These are phyloP conservation scores for Sphenostylis stenocarpa DNA, from an alignment of 306 rosid genomes.

Conservation along the genomic window DNA sequence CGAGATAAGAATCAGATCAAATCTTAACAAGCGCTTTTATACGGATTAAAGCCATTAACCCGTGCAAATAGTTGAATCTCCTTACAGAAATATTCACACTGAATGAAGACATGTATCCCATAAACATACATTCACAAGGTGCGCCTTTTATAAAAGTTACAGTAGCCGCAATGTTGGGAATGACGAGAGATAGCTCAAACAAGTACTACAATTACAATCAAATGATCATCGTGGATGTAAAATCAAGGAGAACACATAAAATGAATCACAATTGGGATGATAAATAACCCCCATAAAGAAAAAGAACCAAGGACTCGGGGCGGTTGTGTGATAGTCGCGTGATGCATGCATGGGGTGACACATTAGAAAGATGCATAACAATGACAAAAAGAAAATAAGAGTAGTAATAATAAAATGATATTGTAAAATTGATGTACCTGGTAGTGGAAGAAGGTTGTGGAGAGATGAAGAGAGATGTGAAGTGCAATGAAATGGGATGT, in stretches of 20 bases:
- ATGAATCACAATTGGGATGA: neutral
- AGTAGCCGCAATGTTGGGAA: neutral
- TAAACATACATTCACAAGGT: neutral
- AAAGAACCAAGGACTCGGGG: neutral
- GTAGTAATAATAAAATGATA: neutral
- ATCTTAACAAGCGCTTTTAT: neutral
- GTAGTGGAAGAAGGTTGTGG: neutral
- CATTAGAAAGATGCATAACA: neutral
- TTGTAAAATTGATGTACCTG: slow-evolving; percentile 1
- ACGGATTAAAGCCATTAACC: neutral
- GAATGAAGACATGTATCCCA: neutral
- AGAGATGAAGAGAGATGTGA: neutral
- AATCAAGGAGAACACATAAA: neutral
- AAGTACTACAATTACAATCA: neutral
- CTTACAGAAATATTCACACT: neutral
- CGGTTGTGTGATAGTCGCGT: neutral
- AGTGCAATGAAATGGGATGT: neutral
- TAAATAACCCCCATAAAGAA: neutral
- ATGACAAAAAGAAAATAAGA: neutral
- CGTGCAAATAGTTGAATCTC: neutral
- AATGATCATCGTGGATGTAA: neutral
- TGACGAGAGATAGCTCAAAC: neutral
- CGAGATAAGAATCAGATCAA: neutral
- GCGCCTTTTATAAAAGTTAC: neutral
- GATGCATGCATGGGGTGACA: slow-evolving; percentile 34